Base-by-base conservation (phyloP, 306 rosid genomes). In the Myrica gale region DNA sequence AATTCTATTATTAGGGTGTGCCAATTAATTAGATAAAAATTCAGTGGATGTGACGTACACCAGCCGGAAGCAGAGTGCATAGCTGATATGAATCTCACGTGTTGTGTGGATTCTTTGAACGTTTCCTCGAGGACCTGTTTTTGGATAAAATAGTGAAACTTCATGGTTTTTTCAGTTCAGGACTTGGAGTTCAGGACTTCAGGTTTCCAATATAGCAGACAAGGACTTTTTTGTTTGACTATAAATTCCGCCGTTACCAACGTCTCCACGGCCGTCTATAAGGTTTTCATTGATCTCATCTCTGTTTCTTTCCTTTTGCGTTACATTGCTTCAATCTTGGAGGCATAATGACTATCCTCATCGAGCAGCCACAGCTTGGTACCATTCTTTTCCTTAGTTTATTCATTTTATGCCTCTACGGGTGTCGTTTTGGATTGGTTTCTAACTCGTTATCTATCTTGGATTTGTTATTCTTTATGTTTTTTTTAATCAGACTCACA, bases 301-400 rank as follows among this genome's bases (percentile, higher is more conserved):
- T 44, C 46, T 76, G 1, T 70, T 43, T 17, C 65, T 39, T 47
- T 65, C 11, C 7, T 10, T 17, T 53, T 54, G 17, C 12, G 32
- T 26, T 63, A 1, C 43, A 2, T 54, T 61, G 5, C 66, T 61
- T 17, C 17, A 45, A n/a, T 1, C 58, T 72, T 72, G 37, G 43
- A 46, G n/a, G 19, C 19, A 57, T 58, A 76, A 83, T 92, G 97
- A 87, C 93, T 4, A 86, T 89, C 69, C 84, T 83, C 71, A 60
- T 90, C 55, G 90, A 83, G 15, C 90, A 90, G 26, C 79, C 81
- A 5, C 79, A 67, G 6, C 50, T 70, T 55, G 92, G 97, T 92
- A 86, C 43, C 19, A 50, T 46, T 43, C 4, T 55, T 23, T 39
- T 43, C 42, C 4, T 10, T 44, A 46, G 5, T n/a, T 43, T 11